These are phyloP conservation scores for Mucor lusitanicus DNA, from an alignment of 371 early-diverging fungal genomes.

Conservation along the genomic window DNA sequence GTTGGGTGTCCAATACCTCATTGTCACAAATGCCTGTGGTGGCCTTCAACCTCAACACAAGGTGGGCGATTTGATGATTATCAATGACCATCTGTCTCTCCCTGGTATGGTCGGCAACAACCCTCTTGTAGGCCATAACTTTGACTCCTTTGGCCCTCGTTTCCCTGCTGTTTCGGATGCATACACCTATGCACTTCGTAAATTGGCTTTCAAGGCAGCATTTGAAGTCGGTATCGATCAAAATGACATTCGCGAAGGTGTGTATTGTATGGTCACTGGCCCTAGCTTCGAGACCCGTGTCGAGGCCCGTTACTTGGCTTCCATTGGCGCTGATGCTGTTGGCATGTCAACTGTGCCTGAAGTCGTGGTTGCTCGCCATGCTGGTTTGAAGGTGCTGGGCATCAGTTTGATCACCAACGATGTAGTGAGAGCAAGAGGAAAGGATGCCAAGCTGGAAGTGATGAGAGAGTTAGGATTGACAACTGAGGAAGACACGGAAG, in stretches of 20 bases:
- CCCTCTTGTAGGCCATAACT: slow-evolving; percentile 88
- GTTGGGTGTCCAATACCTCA: slow-evolving; percentile 77
- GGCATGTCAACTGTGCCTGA: slow-evolving; percentile 98
- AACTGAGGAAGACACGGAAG: slow-evolving; percentile 41
- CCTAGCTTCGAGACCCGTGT: slow-evolving; percentile 92
- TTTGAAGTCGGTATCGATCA: slow-evolving; percentile 54
- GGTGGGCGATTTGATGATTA: slow-evolving; percentile 88
- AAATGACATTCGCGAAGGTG: slow-evolving; percentile 74
- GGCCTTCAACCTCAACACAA: slow-evolving; percentile 78
- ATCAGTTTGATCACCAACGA: slow-evolving; percentile 86
- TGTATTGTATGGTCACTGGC: slow-evolving; percentile 87
- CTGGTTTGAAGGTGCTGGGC: slow-evolving; percentile 86
- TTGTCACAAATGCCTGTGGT: slow-evolving; percentile 95
- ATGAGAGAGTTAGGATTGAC: slow-evolving; percentile 50
- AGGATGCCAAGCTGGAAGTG: slow-evolving; percentile 62
- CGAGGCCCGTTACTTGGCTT: slow-evolving; percentile 79
- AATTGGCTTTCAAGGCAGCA: slow-evolving; percentile 64
- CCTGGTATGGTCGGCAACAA: slow-evolving; percentile 80
- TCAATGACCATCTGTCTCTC: slow-evolving; percentile 89
- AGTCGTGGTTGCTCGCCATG: slow-evolving; percentile 91
- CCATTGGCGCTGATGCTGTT: slow-evolving; percentile 84
- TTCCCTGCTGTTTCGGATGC: slow-evolving; percentile 91
- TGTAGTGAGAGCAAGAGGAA: slow-evolving; percentile 70
- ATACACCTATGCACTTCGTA: slow-evolving; percentile 85
- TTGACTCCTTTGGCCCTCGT: slow-evolving; percentile 84